These are phyloP conservation scores for Skeletonema tropicum DNA, from an alignment of 108 stramenopile species.

Conservation along the genomic window DNA sequence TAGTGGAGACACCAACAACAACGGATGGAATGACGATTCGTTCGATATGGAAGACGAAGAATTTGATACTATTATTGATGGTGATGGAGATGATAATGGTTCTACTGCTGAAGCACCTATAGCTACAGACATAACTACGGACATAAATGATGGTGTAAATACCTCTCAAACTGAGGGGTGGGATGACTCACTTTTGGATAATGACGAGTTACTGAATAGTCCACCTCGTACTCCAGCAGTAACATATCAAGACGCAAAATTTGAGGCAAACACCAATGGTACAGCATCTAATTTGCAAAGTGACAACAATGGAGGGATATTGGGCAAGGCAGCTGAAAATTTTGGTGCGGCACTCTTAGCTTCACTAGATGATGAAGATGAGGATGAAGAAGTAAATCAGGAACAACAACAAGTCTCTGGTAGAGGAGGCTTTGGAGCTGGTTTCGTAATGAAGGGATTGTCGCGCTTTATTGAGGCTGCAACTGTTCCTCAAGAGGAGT, in stretches of 20 bases:
- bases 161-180: neutral
- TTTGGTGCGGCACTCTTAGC: constrained; percentile 48
- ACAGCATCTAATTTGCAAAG: neutral
- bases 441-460: constrained; percentile 51
- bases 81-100: neutral
- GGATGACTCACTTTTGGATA: neutral
- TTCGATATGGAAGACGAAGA: neutral
- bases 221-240: neutral
- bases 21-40: neutral
- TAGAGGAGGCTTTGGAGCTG: constrained; percentile 34
- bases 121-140: neutral
- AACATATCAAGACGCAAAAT: neutral
- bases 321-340: constrained; percentile 20
- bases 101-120: neutral
- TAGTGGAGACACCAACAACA: neutral
- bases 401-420: neutral
- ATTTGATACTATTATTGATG: neutral
- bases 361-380: constrained; percentile 33
- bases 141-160: neutral
- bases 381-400: neutral
- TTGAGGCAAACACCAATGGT: neutral
- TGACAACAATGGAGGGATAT: neutral
- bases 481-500: constrained; percentile 28
- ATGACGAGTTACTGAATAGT: neutral
- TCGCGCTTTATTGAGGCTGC: constrained; percentile 48